Conservation (phyloP, 805 yeast species). For the Starmerella ratchasimensis region DNA sequence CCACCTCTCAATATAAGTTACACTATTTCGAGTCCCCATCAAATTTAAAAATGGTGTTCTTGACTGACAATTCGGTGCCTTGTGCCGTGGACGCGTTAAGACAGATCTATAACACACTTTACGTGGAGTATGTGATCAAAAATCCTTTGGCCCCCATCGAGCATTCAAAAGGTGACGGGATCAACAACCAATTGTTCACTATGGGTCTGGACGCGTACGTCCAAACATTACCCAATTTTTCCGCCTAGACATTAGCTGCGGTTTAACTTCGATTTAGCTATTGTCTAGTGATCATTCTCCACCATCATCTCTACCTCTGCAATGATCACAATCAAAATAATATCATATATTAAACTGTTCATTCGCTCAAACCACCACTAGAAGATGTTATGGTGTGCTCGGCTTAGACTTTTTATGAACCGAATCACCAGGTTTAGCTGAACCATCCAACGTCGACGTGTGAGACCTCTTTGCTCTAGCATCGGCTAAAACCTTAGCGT, state of each 20-base stretch:
- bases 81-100: slow-evolving; percentile 42
- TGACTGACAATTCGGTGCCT: slow-evolving; percentile 52
- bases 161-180: slow-evolving; percentile 25
- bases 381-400: too few species aligned
- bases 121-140: slow-evolving; percentile 45
- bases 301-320: neutral
- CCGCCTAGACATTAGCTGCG: neutral
- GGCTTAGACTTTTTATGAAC: too few species aligned
- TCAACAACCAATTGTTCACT: slow-evolving; percentile 44
- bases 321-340: too few species aligned
- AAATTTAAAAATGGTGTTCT: slow-evolving; percentile 58
- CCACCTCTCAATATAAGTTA: slow-evolving; percentile 59
- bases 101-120: slow-evolving; percentile 46
- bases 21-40: slow-evolving; percentile 72
- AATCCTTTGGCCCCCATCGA: slow-evolving; percentile 29
- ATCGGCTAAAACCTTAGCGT: slow-evolving; percentile 6
- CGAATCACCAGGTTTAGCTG: too few species aligned
- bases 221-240: slow-evolving; percentile 25
- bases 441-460: too few species aligned
- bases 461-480: slow-evolving; percentile 1
- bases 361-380: too few species aligned
- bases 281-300: neutral
- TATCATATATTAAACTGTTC: too few species aligned
- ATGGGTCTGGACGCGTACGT: slow-evolving; percentile 40
- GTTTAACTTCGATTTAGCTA: neutral